Evolutionary conservation across 805 yeast species (phyloP).

Genomic region (Yarrowia sp.): DNA sequence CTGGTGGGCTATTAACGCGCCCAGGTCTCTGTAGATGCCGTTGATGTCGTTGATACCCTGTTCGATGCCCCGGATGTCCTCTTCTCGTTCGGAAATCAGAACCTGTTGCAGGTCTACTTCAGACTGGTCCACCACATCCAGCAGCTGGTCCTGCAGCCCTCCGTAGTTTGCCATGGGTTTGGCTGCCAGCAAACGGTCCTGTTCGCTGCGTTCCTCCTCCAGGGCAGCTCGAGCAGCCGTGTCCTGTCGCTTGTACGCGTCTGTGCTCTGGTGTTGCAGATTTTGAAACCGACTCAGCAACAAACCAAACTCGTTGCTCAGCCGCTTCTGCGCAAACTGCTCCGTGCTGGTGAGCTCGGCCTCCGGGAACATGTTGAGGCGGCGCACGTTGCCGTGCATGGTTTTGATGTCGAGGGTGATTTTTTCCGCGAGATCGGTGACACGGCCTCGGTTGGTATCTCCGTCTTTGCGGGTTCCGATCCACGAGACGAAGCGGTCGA

Average conservation of each 20-base stretch:
- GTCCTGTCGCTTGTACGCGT: slow-evolving; percentile 40
- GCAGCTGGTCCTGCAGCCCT: slow-evolving; percentile 38
- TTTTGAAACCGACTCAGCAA: slow-evolving; percentile 47
- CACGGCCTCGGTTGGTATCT: slow-evolving; percentile 24
- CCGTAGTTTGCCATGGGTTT: slow-evolving; percentile 5
- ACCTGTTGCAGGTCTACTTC: slow-evolving; percentile 32
- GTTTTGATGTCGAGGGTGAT: slow-evolving; percentile 28
- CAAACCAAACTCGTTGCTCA: slow-evolving; percentile 54
- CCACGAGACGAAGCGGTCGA: slow-evolving; percentile 22
- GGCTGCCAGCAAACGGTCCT: not conserved
- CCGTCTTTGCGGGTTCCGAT: slow-evolving; percentile 23
- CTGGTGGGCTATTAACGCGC: slow-evolving; percentile 74
- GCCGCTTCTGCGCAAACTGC: slow-evolving; percentile 48
- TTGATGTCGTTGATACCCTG: slow-evolving; percentile 82
- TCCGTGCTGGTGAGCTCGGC: slow-evolving; percentile 28
- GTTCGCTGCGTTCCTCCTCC: slow-evolving; percentile 19
- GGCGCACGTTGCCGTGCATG: slow-evolving; percentile 21
- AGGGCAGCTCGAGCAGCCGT: slow-evolving; percentile 19
- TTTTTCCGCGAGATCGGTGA: slow-evolving; percentile 27
- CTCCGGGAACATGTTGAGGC: slow-evolving; percentile 17
- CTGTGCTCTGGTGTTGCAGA: slow-evolving; percentile 48
- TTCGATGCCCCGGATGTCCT: slow-evolving; percentile 67
- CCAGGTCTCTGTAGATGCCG: slow-evolving; percentile 76
- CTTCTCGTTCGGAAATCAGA: slow-evolving; percentile 52
- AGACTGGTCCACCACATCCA: slow-evolving; percentile 39